phyloP scores from a whole-genome alignment of 2,329 filamentous ascomycete genomes.

The Ceratocystis destructans region DNA sequence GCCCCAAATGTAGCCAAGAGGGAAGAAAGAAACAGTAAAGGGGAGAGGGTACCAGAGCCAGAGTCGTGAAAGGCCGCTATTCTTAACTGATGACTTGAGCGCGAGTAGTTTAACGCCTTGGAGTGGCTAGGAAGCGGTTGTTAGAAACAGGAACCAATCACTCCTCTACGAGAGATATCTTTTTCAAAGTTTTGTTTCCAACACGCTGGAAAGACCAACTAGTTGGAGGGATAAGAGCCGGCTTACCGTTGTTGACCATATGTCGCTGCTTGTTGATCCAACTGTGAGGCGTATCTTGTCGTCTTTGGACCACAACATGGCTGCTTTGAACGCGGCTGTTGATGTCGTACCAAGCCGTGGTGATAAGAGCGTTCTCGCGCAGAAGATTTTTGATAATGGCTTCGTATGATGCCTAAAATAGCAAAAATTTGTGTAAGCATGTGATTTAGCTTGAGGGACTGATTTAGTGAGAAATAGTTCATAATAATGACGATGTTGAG shows the following conservation, averaged over 20 bases:
- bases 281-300: conserved; percentile 61
- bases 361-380: conserved; percentile 64
- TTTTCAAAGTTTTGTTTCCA: background rate
- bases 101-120: conserved; percentile 17
- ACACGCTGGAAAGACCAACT: background rate
- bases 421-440: background rate
- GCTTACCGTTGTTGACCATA: conserved; percentile 39
- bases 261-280: conserved; percentile 76
- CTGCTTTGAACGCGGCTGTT: conserved; percentile 68
- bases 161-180: background rate
- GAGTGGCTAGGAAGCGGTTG: conserved; percentile 15
- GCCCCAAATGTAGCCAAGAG: conserved; percentile 2
- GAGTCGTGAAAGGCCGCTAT: background rate
- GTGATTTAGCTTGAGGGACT: background rate
- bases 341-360: conserved; percentile 78
- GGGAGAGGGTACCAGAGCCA: conserved; percentile 1
- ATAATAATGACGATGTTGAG: background rate
- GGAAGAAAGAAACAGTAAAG: conserved; percentile 8
- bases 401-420: conserved; percentile 36
- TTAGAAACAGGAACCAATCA: background rate
- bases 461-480: background rate
- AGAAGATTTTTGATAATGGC: conserved; percentile 54
- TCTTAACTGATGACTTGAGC: conserved; percentile 1
- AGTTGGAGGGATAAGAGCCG: conserved; percentile 24
- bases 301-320: conserved; percentile 61